Percentiles rank a stretch among this genome's conserved stretches.
These are phyloP conservation scores for Microstegium vimineum DNA, from an alignment of 176 grass and related monocot genomes.

Conservation along the genomic window DNA sequence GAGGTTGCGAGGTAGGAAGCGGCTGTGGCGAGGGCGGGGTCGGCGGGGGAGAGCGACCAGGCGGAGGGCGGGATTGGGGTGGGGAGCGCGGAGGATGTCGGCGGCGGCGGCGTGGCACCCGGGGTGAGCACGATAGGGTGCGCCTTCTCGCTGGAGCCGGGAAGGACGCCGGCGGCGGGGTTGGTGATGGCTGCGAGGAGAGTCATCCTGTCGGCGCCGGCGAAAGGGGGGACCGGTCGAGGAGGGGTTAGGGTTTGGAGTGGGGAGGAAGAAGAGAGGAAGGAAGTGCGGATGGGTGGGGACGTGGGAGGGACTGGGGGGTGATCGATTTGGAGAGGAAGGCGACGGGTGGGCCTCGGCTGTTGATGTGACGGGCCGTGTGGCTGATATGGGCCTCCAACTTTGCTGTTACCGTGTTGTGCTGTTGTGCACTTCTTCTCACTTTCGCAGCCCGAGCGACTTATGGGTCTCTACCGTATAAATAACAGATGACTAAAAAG, in stretches of 20 bases:
- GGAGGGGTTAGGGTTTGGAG: constrained; percentile 58
- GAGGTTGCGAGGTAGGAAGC: constrained; percentile 29
- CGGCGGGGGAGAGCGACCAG: constrained; percentile 52
- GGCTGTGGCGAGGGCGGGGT: constrained; percentile 39
- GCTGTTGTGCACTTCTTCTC: neutral
- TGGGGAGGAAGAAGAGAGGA: neutral
- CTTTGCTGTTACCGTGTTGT: neutral
- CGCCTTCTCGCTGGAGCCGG: neutral
- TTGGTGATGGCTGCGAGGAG: constrained; percentile 58
- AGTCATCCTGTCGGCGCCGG: constrained; percentile 47
- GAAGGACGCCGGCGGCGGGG: neutral
- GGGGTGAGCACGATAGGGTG: constrained; percentile 56
- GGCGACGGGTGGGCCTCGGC: too few species aligned
- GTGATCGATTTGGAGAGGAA: neutral
- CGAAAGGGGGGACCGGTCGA: neutral
- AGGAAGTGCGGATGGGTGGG: too few species aligned
- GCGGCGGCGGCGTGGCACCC: constrained; percentile 17
- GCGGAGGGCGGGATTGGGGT: constrained; percentile 38
- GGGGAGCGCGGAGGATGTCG: constrained; percentile 23
- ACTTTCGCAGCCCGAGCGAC: neutral
- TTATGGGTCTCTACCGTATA: neutral
- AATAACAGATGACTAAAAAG: too few species aligned
- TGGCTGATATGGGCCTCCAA: neutral
- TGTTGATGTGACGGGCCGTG: neutral
- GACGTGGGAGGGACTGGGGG: too few species aligned